Evolutionary conservation across 495 filamentous ascomycete genomes (phyloP).

Genomic region (Lasiosphaeria miniovina): DNA sequence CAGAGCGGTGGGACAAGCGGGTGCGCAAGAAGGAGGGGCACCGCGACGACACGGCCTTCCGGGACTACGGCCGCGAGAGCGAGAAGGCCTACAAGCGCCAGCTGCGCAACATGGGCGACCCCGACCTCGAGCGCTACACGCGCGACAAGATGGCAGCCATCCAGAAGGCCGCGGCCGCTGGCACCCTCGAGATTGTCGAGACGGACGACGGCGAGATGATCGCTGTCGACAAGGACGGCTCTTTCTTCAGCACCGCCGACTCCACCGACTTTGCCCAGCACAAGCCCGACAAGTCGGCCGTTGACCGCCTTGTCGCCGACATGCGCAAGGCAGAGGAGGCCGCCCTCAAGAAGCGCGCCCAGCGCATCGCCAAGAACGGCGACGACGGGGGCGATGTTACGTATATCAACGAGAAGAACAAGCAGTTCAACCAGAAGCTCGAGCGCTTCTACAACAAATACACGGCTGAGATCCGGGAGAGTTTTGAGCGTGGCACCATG

Average conservation of each 20-base stretch:
- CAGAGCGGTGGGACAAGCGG: conserved; percentile 87
- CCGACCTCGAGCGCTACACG: conserved; percentile 78
- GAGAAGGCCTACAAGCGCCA: conserved; percentile 93
- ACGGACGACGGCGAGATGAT: conserved; percentile 91
- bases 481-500: conserved; percentile 94
- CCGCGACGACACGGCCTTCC: conserved; percentile 82
- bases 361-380: conserved; percentile 68
- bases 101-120: conserved; percentile 62
- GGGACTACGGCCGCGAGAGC: conserved; percentile 82
- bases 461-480: conserved; percentile 93
- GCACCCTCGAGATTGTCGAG: conserved; percentile 88
- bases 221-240: conserved; percentile 84
- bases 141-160: conserved; percentile 79
- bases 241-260: conserved; percentile 84
- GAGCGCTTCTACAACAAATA: conserved; percentile 97
- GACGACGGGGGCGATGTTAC: conserved; percentile 84
- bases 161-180: conserved; percentile 73
- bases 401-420: conserved; percentile 99
- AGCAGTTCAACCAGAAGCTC: conserved; percentile 98
- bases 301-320: conserved; percentile 84
- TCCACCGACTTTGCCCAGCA: conserved; percentile 76
- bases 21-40: conserved; percentile 81
- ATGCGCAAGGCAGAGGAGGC: conserved; percentile 84
- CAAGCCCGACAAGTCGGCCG: conserved; percentile 83
- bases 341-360: conserved; percentile 77